phyloP scores from a whole-genome alignment of 2,329 filamentous ascomycete species.

The Parascedosporium putredinis region DNA sequence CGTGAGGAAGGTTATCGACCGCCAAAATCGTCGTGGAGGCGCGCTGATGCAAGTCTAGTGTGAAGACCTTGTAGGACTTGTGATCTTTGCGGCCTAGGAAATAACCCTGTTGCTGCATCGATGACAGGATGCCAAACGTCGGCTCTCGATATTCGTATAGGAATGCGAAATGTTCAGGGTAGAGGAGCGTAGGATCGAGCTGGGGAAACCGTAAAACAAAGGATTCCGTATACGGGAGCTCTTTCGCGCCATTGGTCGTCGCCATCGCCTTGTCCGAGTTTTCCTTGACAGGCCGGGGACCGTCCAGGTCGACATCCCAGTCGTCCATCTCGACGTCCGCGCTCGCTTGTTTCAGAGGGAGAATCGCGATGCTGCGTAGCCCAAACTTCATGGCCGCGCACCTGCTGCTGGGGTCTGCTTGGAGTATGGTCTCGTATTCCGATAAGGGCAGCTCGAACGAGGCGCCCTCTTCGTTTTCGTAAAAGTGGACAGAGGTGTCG shows the following conservation, averaged over 20 bases:
- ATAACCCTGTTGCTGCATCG: constrained; percentile 60
- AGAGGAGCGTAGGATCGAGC: constrained; percentile 75
- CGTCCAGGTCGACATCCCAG: constrained; percentile 75
- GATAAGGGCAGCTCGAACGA: constrained; percentile 72
- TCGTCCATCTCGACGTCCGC: constrained; percentile 88
- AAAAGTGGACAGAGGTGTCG: constrained; percentile 94
- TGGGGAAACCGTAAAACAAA: constrained; percentile 87
- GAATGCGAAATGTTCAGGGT: constrained; percentile 86
- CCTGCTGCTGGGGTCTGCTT: constrained; percentile 81
- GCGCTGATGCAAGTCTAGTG: constrained; percentile 83
- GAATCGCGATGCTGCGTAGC: constrained; percentile 75
- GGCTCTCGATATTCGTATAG: constrained; percentile 95
- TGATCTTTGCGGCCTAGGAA: constrained; percentile 77
- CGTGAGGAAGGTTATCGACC: constrained; percentile 74
- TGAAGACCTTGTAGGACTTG: constrained; percentile 87
- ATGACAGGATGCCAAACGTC: constrained; percentile 88
- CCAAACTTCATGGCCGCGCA: constrained; percentile 95
- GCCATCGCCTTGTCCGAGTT: constrained; percentile 21
- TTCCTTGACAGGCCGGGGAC: constrained; percentile 44
- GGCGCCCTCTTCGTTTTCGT: constrained; percentile 84
- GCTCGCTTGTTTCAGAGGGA: constrained; percentile 71
- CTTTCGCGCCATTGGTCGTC: constrained; percentile 37
- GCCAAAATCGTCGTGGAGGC: constrained; percentile 89
- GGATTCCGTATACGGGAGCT: constrained; percentile 65
- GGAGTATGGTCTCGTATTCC: constrained; percentile 70